Percentiles rank a stretch among this genome's conserved stretches.
phyloP scores from a whole-genome alignment of 768 basidiomycete species.

The Podaxis sp. region DNA sequence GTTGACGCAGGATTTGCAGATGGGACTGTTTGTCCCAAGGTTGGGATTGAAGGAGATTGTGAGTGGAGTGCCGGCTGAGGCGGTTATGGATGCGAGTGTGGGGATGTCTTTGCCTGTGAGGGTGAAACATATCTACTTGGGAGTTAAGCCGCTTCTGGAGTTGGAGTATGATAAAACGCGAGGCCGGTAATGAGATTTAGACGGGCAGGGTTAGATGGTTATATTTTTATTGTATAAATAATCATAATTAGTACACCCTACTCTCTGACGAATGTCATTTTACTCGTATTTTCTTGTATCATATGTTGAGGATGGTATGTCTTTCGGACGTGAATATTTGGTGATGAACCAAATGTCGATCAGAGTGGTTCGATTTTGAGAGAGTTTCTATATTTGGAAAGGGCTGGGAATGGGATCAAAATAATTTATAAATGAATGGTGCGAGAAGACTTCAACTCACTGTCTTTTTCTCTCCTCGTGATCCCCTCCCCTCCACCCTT shows the following conservation, averaged over 20 bases:
- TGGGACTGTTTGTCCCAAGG: slow-evolving; percentile 21
- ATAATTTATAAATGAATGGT: slow-evolving; percentile 15
- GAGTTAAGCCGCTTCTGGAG: slow-evolving; percentile 25
- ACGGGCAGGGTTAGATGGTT: background rate
- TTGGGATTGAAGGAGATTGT: slow-evolving; percentile 24
- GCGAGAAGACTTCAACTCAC: slow-evolving; percentile 11
- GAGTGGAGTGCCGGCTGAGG: background rate
- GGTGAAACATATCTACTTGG: slow-evolving; percentile 28
- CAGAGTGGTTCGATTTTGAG: slow-evolving; percentile 34
- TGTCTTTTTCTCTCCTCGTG: background rate
- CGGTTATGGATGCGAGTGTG: slow-evolving; percentile 1
- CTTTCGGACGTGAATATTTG: background rate
- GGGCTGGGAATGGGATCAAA: slow-evolving; percentile 16
- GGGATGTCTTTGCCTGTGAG: slow-evolving; percentile 21
- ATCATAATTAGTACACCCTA: slow-evolving; percentile 5
- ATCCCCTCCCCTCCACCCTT: background rate
- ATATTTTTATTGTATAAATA: background rate
- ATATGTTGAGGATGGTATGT: background rate
- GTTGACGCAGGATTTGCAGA: slow-evolving; percentile 14
- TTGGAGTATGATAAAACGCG: slow-evolving; percentile 16
- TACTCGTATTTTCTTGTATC: background rate
- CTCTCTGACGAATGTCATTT: background rate
- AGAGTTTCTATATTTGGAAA: slow-evolving; percentile 21
- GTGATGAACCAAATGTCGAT: background rate
- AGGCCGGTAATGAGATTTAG: background rate